Percentiles rank a stretch among this genome's conserved stretches.
phyloP scores from a whole-genome alignment of 805 yeast genomes.

The Priceomyces castillae region DNA sequence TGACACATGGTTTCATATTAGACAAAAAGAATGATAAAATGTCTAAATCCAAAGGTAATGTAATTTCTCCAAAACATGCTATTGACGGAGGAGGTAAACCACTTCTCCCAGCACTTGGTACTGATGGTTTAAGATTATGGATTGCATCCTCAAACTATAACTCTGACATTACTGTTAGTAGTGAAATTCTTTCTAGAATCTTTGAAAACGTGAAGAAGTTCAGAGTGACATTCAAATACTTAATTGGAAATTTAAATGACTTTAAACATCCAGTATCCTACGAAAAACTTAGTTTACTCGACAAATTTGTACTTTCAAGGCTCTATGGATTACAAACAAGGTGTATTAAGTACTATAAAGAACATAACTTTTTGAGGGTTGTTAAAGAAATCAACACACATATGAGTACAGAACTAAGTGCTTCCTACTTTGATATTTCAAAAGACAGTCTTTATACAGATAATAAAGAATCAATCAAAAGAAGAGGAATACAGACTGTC shows the following conservation, averaged over 20 bases:
- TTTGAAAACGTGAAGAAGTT: constrained; percentile 79
- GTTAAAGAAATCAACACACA: constrained; percentile 67
- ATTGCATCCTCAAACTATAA: constrained; percentile 87
- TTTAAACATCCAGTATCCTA: constrained; percentile 37
- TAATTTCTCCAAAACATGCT: constrained; percentile 64
- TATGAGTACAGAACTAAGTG: constrained; percentile 71
- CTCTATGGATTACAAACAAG: constrained; percentile 46
- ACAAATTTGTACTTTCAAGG: constrained; percentile 59
- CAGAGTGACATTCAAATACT: constrained; percentile 73
- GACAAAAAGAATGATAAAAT: constrained; percentile 85
- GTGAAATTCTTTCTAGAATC: constrained; percentile 68
- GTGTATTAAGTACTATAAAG: constrained; percentile 46
- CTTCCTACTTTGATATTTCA: constrained; percentile 80
- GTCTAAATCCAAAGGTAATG: constrained; percentile 92
- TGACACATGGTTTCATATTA: constrained; percentile 92
- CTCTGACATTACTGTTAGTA: constrained; percentile 72
- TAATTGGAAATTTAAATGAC: constrained; percentile 72
- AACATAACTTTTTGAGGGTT: constrained; percentile 66
- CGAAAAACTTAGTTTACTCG: constrained; percentile 43
- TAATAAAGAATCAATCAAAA: constrained; percentile 37
- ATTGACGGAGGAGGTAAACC: constrained; percentile 56
- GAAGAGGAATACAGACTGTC: constrained; percentile 67
- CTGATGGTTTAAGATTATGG: constrained; percentile 89
- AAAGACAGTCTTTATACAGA: constrained; percentile 88
- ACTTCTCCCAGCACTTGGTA: constrained; percentile 62